Evolutionary conservation across 2,329 filamentous ascomycete species (phyloP).

Genomic region (Lachnellula occidentalis): DNA sequence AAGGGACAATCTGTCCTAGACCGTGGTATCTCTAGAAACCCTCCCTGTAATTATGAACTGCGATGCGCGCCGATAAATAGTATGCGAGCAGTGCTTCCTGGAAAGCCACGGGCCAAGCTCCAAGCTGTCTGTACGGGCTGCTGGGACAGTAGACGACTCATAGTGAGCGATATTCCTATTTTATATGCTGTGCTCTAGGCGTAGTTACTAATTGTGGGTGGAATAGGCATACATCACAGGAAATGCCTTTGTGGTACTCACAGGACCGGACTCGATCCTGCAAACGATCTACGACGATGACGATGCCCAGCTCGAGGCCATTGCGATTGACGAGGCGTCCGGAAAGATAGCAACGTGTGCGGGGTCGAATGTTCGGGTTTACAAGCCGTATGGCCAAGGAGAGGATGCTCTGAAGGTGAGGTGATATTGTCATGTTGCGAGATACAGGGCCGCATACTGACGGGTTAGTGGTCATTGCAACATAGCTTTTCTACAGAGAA

Average conservation of each 20-base stretch:
- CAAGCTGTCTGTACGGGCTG: constrained; percentile 70
- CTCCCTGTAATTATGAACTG: constrained; percentile 3
- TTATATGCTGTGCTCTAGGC: not conserved
- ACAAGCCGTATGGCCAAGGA: constrained; percentile 66
- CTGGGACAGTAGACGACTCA: constrained; percentile 67
- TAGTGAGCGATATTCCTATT: constrained; percentile 47
- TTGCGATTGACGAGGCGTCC: constrained; percentile 73
- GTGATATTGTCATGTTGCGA: constrained; percentile 8
- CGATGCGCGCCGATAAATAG: constrained; percentile 32
- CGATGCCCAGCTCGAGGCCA: constrained; percentile 57
- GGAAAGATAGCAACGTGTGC: constrained; percentile 82
- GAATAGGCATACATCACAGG: constrained; percentile 81
- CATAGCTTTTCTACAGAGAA: constrained; percentile 48
- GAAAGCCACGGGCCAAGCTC: constrained; percentile 70
- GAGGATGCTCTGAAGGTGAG: constrained; percentile 70
- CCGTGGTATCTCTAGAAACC: not conserved
- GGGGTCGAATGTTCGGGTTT: constrained; percentile 62
- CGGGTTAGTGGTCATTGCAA: constrained; percentile 57
- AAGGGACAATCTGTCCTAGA: not conserved
- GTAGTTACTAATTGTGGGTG: constrained; percentile 10
- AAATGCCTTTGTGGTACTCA: constrained; percentile 78
- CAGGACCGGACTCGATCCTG: constrained; percentile 65
- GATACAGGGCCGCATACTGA: constrained; percentile 16
- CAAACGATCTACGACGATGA: constrained; percentile 91
- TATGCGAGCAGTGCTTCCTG: constrained; percentile 76